phyloP scores from a whole-genome alignment of 1,284 basidiomycete genomes.

The Veloporphyrellus conicus region DNA sequence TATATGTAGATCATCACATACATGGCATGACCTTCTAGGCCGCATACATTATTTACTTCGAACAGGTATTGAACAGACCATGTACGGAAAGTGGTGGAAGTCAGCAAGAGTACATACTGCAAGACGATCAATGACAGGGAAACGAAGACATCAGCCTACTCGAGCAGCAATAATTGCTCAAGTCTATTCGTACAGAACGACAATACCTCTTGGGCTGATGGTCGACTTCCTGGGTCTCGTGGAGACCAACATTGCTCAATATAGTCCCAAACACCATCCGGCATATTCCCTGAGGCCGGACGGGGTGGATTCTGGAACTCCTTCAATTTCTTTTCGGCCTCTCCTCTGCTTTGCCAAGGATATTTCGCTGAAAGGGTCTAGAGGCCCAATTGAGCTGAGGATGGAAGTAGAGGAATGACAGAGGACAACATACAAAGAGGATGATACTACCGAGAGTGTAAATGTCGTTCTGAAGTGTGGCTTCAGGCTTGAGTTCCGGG shows the following conservation, averaged over 20 bases:
- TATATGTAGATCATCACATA: no score
- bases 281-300: conserved; percentile 1
- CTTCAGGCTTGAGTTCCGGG: neutral
- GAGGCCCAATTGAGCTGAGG: no score
- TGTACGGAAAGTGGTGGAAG: no score
- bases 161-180: neutral
- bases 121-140: no score
- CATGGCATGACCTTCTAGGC: no score
- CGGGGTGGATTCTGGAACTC: conserved; percentile 3
- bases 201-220: neutral
- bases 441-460: conserved; percentile 13
- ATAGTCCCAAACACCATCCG: conserved; percentile 3
- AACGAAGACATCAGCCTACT: no score
- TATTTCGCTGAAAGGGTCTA: conserved; percentile 2
- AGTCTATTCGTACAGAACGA: neutral
- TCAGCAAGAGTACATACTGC: no score
- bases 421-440: neutral
- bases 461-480: conserved; percentile 3
- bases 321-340: neutral
- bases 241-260: conserved; percentile 10
- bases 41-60: no score
- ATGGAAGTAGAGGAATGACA: no score
- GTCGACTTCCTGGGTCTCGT: neutral
- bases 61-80: no score
- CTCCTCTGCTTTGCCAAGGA: neutral